These are phyloP conservation scores for Viridothelium virens DNA, from an alignment of 495 filamentous ascomycete species.

Conservation along the genomic window DNA sequence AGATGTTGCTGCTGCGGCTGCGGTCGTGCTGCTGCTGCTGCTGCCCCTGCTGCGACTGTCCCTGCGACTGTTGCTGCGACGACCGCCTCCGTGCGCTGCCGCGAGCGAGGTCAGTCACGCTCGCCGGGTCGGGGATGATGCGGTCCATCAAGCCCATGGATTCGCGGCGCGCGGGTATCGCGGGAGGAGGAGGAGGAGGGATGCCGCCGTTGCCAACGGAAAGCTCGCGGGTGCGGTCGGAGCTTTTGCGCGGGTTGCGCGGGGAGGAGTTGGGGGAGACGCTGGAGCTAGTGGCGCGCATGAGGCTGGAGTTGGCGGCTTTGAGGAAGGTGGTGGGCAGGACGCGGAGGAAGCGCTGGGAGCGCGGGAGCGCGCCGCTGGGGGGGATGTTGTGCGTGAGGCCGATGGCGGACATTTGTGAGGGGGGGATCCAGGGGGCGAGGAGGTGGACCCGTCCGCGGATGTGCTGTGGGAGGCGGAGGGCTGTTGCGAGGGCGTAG, in stretches of 20 bases:
- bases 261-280: conserved; percentile 47
- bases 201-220: conserved; percentile 24
- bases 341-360: conserved; percentile 82
- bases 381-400: conserved; percentile 67
- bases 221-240: conserved; percentile 45
- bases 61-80: too few species aligned
- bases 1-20: conserved; percentile 23
- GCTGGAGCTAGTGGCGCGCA: conserved; percentile 83
- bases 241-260: conserved; percentile 63
- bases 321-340: conserved; percentile 88
- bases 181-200: conserved; percentile 40
- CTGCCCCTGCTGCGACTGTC: too few species aligned
- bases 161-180: conserved; percentile 38
- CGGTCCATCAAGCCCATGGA: conserved; percentile 38
- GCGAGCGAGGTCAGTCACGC: neutral
- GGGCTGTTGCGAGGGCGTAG: conserved; percentile 90
- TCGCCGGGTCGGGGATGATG: conserved; percentile 25
- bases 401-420: conserved; percentile 78
- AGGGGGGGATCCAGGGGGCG: conserved; percentile 96
- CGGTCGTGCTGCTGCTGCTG: neutral
- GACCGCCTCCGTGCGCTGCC: too few species aligned
- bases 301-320: conserved; percentile 89
- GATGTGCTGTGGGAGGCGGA: conserved; percentile 94
- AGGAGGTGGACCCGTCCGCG: conserved; percentile 90
- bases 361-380: conserved; percentile 77